These are phyloP conservation scores for Cicer arietinum DNA, from an alignment of 306 rosid genomes.

Conservation along the genomic window DNA sequence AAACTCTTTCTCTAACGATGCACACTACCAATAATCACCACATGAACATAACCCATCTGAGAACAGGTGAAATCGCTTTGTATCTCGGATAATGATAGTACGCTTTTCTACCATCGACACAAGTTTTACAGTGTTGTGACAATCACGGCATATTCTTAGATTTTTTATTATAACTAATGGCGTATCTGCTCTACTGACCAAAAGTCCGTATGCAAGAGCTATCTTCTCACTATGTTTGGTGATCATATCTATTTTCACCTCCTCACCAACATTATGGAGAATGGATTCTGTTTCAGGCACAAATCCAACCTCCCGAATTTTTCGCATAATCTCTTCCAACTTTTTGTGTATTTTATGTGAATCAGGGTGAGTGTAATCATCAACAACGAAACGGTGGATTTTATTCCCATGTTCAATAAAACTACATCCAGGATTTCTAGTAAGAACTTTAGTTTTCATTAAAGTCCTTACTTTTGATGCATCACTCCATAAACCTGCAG, in stretches of 20 bases:
- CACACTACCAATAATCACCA: slow-evolving; percentile 68
- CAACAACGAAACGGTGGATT: slow-evolving; percentile 63
- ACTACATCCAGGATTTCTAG: slow-evolving; percentile 66
- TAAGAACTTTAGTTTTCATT: slow-evolving; percentile 65
- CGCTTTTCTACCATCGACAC: slow-evolving; percentile 65
- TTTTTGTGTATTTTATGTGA: slow-evolving; percentile 63
- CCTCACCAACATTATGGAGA: slow-evolving; percentile 73
- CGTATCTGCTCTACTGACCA: slow-evolving; percentile 51
- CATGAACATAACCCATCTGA: slow-evolving; percentile 67
- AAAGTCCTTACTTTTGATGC: slow-evolving; percentile 71
- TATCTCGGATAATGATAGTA: slow-evolving; percentile 66
- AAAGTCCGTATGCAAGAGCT: slow-evolving; percentile 82
- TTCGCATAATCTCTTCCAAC: slow-evolving; percentile 61
- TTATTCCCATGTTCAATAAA: slow-evolving; percentile 65
- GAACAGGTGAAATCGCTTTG: slow-evolving; percentile 83
- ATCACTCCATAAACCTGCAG: slow-evolving; percentile 69
- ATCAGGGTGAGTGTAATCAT: slow-evolving; percentile 69
- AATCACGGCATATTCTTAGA: slow-evolving; percentile 76
- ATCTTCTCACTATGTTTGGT: slow-evolving; percentile 80
- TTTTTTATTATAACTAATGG: slow-evolving; percentile 68
- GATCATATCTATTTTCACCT: slow-evolving; percentile 68
- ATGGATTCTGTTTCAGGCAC: slow-evolving; percentile 64
- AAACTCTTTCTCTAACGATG: neutral
- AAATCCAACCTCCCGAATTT: slow-evolving; percentile 63
- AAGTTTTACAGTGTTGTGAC: slow-evolving; percentile 68